Evolutionary conservation across 148 eudicot genomes (phyloP), one percentile per base, ranked within the genome.

Genomic region (Cornus kousa): DNA sequence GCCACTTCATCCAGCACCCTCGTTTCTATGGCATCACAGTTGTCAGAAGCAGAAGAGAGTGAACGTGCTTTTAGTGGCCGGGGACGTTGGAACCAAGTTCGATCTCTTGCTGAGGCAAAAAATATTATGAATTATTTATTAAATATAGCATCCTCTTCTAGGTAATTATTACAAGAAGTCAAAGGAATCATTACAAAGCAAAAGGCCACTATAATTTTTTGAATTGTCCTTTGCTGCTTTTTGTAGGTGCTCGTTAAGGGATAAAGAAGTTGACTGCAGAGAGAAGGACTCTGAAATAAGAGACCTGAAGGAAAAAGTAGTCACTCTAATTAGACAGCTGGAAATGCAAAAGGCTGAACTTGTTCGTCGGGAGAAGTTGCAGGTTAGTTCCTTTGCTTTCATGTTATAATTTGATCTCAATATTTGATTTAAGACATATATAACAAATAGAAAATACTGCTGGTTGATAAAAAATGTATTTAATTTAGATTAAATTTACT

Each of bases 11-110:
- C 99, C 35, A 90, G 93, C 77, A 75, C 97, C 78, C 86, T 97
- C 77, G 98, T 94, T 77, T 94, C 98, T 2, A 97, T 97, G 99
- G 95, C 98, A 40, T 94, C 99, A 32, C 99, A 97, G 32, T 80
- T 97, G 70, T 97, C 99, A 24, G 99, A 97, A 84, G 99, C 97
- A 73, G 99, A 94, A 89, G 99, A 97, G 85, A 90, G 92, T 72
- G 98, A 97, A 68, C 85, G 94, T 43, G 88, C 92, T 48, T 97
- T 94, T 83, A 94, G 87, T 80, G 99, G 99, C 72, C 82, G 91
- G 84, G 99, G 99, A 69, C 88, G 99, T 62, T 97, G 99, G 99
- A 97, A 92, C 77, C 97, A 94, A 81, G 88, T 97, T 72, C 95
- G 96, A 23, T 88, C 98, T 78, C 91, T 92, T 65, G 89, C 91